These are phyloP conservation scores for Dryas drummondii DNA, from an alignment of 306 rosid species.

Conservation along the genomic window DNA sequence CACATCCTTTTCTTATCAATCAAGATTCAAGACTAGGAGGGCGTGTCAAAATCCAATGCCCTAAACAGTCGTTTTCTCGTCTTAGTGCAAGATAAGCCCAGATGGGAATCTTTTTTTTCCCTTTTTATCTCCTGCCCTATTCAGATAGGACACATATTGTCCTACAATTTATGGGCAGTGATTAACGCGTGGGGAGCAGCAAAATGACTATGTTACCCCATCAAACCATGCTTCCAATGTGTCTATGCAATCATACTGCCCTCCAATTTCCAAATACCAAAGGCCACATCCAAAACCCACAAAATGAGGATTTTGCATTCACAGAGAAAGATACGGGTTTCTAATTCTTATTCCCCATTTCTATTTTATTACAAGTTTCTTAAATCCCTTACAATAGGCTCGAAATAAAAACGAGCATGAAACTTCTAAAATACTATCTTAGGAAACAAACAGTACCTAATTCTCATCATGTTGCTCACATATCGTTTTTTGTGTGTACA, in stretches of 20 bases:
- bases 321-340: too few species aligned
- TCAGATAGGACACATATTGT: slow-evolving; percentile 16
- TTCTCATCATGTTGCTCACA: too few species aligned
- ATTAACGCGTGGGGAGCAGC: background rate
- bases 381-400: too few species aligned
- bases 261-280: slow-evolving; percentile 4
- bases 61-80: slow-evolving; percentile 33
- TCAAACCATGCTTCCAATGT: background rate
- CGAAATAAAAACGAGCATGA: too few species aligned
- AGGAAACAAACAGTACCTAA: too few species aligned
- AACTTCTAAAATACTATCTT: too few species aligned
- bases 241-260: slow-evolving; percentile 28
- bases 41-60: slow-evolving; percentile 35
- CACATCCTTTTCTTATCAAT: slow-evolving; percentile 22
- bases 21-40: slow-evolving; percentile 15
- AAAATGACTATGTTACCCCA: slow-evolving; percentile 32
- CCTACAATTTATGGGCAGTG: slow-evolving; percentile 18
- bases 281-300: background rate
- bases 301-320: too few species aligned
- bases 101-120: background rate
- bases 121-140: background rate
- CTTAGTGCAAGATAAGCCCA: background rate
- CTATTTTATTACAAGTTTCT: too few species aligned
- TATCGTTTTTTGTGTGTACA: too few species aligned
- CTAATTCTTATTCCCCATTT: too few species aligned